Evolutionary conservation across 1,284 basidiomycete species (phyloP), one percentile per base, ranked within the genome.

Genomic region (Ustilago loliicola): DNA sequence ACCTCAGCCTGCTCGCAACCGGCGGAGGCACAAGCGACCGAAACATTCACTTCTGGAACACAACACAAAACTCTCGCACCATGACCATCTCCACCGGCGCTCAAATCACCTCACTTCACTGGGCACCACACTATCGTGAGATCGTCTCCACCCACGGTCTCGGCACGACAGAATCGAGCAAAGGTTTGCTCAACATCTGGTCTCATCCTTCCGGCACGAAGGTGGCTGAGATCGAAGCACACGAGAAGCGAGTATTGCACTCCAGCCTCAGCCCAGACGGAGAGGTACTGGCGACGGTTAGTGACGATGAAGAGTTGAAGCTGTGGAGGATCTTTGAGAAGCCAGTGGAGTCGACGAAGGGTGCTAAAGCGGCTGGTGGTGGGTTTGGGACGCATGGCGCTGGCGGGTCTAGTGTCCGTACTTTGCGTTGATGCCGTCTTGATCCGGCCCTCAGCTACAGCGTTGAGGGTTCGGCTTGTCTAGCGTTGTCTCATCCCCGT

Each of bases 21-120:
- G 97, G 97, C 0, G 97, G 97, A 1, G 97, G 97, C 0, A 96
- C 95, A 0, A 93, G 93, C 72, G 96, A 99, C 85, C 93, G 94
- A 45, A 94, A 92, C 27, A 94, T 98, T 80, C 94, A 98, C 85
- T 90, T 97, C 72, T 97, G 95, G 95, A 86, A 86, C 66, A 84
- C 83, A 47, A 84, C 83, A 25, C 77, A 82, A 27, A 80, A 80
- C 70, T 79, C 85, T 29, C 79, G 83, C 15, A 78, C 79, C 36
- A 80, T 83, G 62, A 80, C 80, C 38, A 85, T 85, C 62, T 58
- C 77, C 27, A 84, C 84, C 11, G 77, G 79, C 29, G 92, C 93
- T 2, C 97, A 99, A 87, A 92, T 99, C 69, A 98, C 96, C 1
- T 94, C 93, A 1, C 89, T 98, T 51, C 91, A 94, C 77, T 99